Evolutionary conservation across 1,284 basidiomycete genomes (phyloP), one percentile per base, ranked within the genome.

Genomic region (Boletus putidus): DNA sequence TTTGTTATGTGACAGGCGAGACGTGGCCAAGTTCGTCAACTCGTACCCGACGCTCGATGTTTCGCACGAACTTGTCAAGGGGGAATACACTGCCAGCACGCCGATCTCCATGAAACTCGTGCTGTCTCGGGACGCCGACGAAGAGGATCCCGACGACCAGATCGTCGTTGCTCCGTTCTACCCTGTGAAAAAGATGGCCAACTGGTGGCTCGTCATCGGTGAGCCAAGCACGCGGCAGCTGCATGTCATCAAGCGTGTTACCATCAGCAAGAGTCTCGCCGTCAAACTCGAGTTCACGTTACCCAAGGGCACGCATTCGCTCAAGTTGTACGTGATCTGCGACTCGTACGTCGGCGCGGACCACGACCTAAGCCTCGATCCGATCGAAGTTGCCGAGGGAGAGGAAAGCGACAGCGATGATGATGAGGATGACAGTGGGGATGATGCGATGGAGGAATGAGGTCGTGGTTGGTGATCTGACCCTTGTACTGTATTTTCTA

Each of bases 191-290:
- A 98, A 98, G 81, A 85, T 96, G 75, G 87, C 92, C 57, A 94
- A 95, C 69, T 99, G 96, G 95, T 99, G 96, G 96, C 80, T 98
- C 33, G 94, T 98, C 40, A 83, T 98, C 8, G 95, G 95, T 33
- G 93, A 97, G 64, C 85, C 77, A 58, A 81, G 74, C 69, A 88
- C 78, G 65, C 84, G 82, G 60, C 88, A 91, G 66, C 78, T 99
- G 44, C 86, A 96, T 35, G 91, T 92, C 52, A 98, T 99, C 82
- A 98, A 98, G 78, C 91, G 91, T 59, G 92, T 98, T 25, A 98
- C 96, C 0, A 86, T 98, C 63, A 87, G 84, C 68, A 87, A 86
- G 67, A 87, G 79, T 62, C 81, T 97, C 16, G 77, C 80, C 25
- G 88, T 93, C 59, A 94, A 94, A 71, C 84, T 99, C 40, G 94